phyloP scores from a whole-genome alignment of 2,329 filamentous ascomycete species.

The Diaporthe velutina region DNA sequence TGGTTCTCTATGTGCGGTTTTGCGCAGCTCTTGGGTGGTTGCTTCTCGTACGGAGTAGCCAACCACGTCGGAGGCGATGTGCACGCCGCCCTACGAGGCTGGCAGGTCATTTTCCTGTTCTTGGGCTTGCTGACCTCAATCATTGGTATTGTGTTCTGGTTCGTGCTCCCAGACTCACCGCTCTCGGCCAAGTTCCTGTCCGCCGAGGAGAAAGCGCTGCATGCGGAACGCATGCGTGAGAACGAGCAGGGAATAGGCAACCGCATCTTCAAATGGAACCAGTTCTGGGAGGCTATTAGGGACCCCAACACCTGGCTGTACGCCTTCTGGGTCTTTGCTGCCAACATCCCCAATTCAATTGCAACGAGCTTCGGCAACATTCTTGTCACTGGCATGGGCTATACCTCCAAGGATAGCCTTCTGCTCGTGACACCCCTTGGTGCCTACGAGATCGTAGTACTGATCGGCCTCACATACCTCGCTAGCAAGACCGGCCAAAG shows the following conservation, averaged over 20 bases:
- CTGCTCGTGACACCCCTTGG: constrained; percentile 54
- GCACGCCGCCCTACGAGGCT: constrained; percentile 42
- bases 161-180: constrained; percentile 52
- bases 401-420: constrained; percentile 48
- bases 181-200: constrained; percentile 49
- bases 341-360: constrained; percentile 53
- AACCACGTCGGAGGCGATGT: constrained; percentile 44
- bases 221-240: constrained; percentile 50
- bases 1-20: constrained; percentile 42
- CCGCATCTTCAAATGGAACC: constrained; percentile 49
- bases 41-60: constrained; percentile 50
- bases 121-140: constrained; percentile 47
- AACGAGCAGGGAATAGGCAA: constrained; percentile 53
- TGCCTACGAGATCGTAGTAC: constrained; percentile 52
- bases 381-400: constrained; percentile 54
- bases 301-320: constrained; percentile 53
- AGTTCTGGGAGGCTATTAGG: constrained; percentile 50
- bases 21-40: constrained; percentile 48
- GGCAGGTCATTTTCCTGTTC: constrained; percentile 54
- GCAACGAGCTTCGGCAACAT: constrained; percentile 54
- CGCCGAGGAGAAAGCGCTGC: constrained; percentile 47
- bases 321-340: constrained; percentile 52
- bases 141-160: constrained; percentile 50
- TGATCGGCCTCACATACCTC: constrained; percentile 52
- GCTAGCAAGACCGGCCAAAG: constrained; percentile 52